These are phyloP conservation scores for Dioscorea dumetorum DNA, from an alignment of 106 monocot species.

Conservation along the genomic window DNA sequence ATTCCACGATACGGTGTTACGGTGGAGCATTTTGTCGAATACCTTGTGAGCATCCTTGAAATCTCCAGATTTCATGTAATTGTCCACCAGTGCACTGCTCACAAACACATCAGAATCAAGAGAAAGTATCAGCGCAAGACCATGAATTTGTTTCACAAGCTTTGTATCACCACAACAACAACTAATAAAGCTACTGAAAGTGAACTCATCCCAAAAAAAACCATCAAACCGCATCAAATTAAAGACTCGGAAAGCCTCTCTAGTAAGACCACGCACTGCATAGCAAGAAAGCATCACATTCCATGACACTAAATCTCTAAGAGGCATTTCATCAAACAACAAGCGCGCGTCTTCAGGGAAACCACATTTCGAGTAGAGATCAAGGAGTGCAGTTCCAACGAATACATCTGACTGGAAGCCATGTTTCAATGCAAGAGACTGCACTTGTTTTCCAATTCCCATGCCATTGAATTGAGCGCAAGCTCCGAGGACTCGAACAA, in stretches of 20 bases:
- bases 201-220: slow-evolving; percentile 30
- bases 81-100: slow-evolving; percentile 25
- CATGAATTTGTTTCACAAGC: slow-evolving; percentile 30
- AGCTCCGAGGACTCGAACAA: slow-evolving; percentile 8
- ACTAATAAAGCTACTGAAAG: slow-evolving; percentile 38
- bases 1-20: slow-evolving; percentile 55
- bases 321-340: slow-evolving; percentile 30
- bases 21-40: slow-evolving; percentile 22
- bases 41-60: slow-evolving; percentile 25
- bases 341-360: slow-evolving; percentile 13
- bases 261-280: slow-evolving; percentile 17
- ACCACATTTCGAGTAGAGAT: slow-evolving; percentile 37
- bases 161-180: not conserved
- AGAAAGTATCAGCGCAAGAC: slow-evolving; percentile 24
- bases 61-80: slow-evolving; percentile 47
- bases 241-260: slow-evolving; percentile 26
- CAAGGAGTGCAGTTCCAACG: slow-evolving; percentile 22
- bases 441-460: slow-evolving; percentile 16
- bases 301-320: slow-evolving; percentile 39
- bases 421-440: slow-evolving; percentile 25
- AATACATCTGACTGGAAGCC: slow-evolving; percentile 20
- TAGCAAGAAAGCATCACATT: slow-evolving; percentile 54
- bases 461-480: not conserved
- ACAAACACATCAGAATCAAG: slow-evolving; percentile 43
- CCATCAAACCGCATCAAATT: slow-evolving; percentile 24